Evolutionary conservation across 2,329 filamentous ascomycete genomes (phyloP).

Genomic region (Rhinocladiella mackenziei): DNA sequence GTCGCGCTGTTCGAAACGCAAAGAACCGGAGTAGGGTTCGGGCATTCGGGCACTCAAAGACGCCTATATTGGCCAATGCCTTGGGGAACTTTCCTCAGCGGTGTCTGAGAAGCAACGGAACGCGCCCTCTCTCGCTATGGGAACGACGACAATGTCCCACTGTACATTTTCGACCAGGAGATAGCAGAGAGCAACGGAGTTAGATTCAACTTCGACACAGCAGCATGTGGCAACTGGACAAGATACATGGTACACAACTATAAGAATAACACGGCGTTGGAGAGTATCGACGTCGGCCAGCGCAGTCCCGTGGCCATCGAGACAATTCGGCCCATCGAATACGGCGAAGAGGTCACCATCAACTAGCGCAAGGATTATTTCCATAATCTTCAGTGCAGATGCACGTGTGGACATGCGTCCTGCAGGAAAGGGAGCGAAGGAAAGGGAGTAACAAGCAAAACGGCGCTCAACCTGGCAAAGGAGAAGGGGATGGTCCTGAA

Average conservation of each 20-base stretch:
- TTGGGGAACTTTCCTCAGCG: too few relatives aligned
- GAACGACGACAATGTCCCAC: too few relatives aligned
- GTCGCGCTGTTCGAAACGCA: too few relatives aligned
- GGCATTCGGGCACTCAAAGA: too few relatives aligned
- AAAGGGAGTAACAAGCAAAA: background rate
- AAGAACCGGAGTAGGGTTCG: too few relatives aligned
- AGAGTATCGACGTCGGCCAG: constrained; percentile 9
- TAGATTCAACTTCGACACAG: constrained; percentile 14
- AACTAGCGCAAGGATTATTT: constrained; percentile 24
- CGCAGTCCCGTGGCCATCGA: constrained; percentile 4
- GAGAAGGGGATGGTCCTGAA: background rate
- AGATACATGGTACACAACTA: constrained; percentile 28
- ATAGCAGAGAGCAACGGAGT: too few relatives aligned
- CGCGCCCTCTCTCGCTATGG: too few relatives aligned
- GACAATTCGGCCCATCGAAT: constrained; percentile 11
- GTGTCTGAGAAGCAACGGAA: too few relatives aligned
- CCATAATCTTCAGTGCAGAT: constrained; percentile 4
- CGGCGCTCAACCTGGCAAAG: background rate
- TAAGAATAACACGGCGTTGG: constrained; percentile 13
- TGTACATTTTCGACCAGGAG: too few relatives aligned
- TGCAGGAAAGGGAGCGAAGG: constrained; percentile 9
- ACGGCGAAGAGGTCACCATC: constrained; percentile 23
- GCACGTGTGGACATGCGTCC: constrained; percentile 13
- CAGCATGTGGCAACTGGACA: constrained; percentile 25
- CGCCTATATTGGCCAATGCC: too few relatives aligned